phyloP scores from a whole-genome alignment of 2,329 filamentous ascomycete species.

The Emergomyces pasteurianus region DNA sequence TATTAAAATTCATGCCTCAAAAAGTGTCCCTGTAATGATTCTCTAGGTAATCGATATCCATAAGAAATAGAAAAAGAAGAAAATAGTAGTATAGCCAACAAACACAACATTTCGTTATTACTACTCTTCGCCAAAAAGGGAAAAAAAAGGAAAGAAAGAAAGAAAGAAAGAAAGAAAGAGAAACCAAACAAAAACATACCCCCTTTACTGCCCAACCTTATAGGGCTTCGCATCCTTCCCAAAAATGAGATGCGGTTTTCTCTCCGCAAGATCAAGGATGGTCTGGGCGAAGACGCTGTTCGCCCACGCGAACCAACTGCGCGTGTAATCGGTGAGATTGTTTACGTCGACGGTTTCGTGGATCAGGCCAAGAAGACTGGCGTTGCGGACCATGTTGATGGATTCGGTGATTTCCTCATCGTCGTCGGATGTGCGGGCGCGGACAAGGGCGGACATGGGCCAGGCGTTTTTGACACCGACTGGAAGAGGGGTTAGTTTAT shows the following conservation, averaged over 20 bases:
- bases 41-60: neutral
- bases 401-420: conserved; percentile 68
- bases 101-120: neutral
- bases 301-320: conserved; percentile 96
- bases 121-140: neutral
- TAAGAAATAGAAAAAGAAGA: neutral
- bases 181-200: neutral
- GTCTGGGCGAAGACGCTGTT: conserved; percentile 94
- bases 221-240: conserved; percentile 40
- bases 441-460: conserved; percentile 90
- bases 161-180: neutral
- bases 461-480: conserved; percentile 81
- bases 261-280: conserved; percentile 73
- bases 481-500: conserved; percentile 18
- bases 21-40: no score
- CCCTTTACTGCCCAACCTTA: conserved; percentile 6
- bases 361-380: conserved; percentile 65
- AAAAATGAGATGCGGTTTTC: conserved; percentile 83
- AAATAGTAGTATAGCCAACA: neutral
- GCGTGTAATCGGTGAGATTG: conserved; percentile 56
- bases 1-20: neutral
- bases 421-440: conserved; percentile 76
- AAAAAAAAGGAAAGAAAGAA: neutral
- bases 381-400: conserved; percentile 61
- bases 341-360: conserved; percentile 91